phyloP scores from a whole-genome alignment of 2,329 filamentous ascomycete genomes.

The Thielaviopsis euricoi region DNA sequence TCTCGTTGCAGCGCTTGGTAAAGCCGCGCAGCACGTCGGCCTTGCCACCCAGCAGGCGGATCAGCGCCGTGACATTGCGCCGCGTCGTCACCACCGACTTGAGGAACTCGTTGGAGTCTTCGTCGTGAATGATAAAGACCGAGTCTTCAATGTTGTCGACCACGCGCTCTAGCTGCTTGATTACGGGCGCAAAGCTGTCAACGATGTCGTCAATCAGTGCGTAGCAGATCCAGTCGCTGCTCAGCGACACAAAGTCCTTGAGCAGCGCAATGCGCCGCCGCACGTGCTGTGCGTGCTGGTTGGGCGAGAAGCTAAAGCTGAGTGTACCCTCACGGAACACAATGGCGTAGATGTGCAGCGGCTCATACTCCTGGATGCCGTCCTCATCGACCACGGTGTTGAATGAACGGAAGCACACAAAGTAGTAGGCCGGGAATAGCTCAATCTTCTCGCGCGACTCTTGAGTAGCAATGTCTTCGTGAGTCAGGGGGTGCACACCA shows the following conservation, averaged over 20 bases:
- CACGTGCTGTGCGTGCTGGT: constrained; percentile 75
- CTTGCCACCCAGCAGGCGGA: constrained; percentile 87
- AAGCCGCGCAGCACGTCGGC: constrained; percentile 97
- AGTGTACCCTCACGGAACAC: constrained; percentile 91
- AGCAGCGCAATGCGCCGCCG: constrained; percentile 81
- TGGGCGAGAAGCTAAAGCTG: constrained; percentile 84
- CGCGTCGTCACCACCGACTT: constrained; percentile 77
- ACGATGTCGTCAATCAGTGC: constrained; percentile 97
- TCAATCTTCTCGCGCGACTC: constrained; percentile 98
- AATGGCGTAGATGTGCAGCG: constrained; percentile 91
- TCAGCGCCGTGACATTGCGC: constrained; percentile 86
- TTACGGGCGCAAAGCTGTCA: constrained; percentile 82
- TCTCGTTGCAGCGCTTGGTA: constrained; percentile 96
- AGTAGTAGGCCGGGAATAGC: constrained; percentile 94
- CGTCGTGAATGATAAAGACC: constrained; percentile 78
- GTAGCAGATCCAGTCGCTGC: constrained; percentile 98
- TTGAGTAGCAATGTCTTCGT: constrained; percentile 89
- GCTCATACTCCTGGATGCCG: constrained; percentile 71
- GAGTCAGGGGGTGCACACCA: constrained; percentile 84
- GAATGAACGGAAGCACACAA: constrained; percentile 93
- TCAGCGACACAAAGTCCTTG: constrained; percentile 87
- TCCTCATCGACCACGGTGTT: constrained; percentile 60
- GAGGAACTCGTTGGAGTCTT: constrained; percentile 77
- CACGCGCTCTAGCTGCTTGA: constrained; percentile 71
- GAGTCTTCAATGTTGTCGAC: constrained; percentile 90